phyloP scores from a whole-genome alignment of 2,329 filamentous ascomycete species.

The Ophidiomyces ophidiicola region DNA sequence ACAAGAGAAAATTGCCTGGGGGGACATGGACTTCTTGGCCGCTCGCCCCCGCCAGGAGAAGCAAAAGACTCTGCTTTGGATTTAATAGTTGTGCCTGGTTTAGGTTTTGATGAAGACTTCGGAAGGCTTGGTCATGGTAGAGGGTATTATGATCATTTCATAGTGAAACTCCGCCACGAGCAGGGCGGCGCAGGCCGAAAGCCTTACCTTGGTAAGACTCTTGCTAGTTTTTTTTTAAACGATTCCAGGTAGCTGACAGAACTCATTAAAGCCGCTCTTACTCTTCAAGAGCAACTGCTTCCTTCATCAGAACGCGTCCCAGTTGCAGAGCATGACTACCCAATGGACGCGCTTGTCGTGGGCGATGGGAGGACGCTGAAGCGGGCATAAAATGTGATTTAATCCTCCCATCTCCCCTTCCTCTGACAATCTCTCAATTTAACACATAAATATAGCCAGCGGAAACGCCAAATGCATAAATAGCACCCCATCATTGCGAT shows the following conservation, averaged over 20 bases:
- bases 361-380: conserved; percentile 51
- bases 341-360: conserved; percentile 63
- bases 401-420: conserved; percentile 4
- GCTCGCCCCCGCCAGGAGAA: conserved; percentile 11
- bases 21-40: conserved; percentile 38
- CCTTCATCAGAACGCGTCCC: conserved; percentile 54
- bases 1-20: conserved; percentile 63
- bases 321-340: conserved; percentile 63
- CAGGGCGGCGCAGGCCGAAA: conserved; percentile 29
- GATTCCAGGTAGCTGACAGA: conserved; percentile 8
- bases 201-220: conserved; percentile 47
- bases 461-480: conserved; percentile 11
- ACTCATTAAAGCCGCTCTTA: conserved; percentile 55
- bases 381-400: conserved; percentile 5
- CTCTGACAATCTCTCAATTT: conserved; percentile 1
- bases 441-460: conserved; percentile 3
- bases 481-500: conserved; percentile 6
- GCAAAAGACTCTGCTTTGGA: conserved; percentile 48
- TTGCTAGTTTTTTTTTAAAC: conserved; percentile 1
- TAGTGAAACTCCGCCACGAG: conserved; percentile 56
- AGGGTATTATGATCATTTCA: conserved; percentile 92
- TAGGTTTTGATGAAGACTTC: conserved; percentile 71
- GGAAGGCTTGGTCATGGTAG: conserved; percentile 83
- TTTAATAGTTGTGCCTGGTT: conserved; percentile 79
- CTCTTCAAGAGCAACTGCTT: conserved; percentile 75